phyloP scores from a whole-genome alignment of 305 asterid species.

The Plantago coronopus region DNA sequence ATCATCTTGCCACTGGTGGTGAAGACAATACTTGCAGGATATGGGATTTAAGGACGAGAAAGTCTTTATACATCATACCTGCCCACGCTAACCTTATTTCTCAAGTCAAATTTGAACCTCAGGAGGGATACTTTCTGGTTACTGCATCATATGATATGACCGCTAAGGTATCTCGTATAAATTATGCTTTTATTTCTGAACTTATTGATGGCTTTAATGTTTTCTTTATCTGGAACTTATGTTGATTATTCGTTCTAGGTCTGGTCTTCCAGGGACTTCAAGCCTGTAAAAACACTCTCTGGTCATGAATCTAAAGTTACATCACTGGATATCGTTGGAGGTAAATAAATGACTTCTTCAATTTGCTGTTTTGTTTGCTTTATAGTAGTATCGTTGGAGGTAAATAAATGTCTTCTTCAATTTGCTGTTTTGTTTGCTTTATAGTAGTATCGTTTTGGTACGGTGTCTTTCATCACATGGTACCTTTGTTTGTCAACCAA shows the following conservation, averaged over 20 bases:
- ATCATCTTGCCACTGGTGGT: slow-evolving; percentile 90
- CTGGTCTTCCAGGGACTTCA: slow-evolving; percentile 91
- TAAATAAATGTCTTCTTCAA: slow-evolving; percentile 24
- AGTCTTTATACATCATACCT: slow-evolving; percentile 67
- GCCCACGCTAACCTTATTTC: slow-evolving; percentile 91
- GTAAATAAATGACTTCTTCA: slow-evolving; percentile 37
- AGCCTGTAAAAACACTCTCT: slow-evolving; percentile 72
- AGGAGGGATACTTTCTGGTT: slow-evolving; percentile 83
- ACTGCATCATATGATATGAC: slow-evolving; percentile 89
- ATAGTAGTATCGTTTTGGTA: background rate
- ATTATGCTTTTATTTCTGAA: slow-evolving; percentile 10
- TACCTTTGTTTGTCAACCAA: background rate
- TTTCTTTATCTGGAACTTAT: slow-evolving; percentile 12
- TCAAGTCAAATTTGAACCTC: slow-evolving; percentile 91
- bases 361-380: background rate
- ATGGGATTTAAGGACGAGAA: slow-evolving; percentile 92
- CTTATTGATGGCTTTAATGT: slow-evolving; percentile 1
- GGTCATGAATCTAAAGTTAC: slow-evolving; percentile 91
- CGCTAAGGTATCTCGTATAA: slow-evolving; percentile 56
- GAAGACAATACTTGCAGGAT: slow-evolving; percentile 95
- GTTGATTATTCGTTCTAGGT: slow-evolving; percentile 42
- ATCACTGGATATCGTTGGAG: slow-evolving; percentile 67
- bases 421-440: slow-evolving; percentile 3
- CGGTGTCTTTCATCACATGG: too few species aligned
- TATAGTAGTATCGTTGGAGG: slow-evolving; percentile 56